Evolutionary conservation across 2,329 filamentous ascomycete genomes (phyloP), one percentile per base, ranked within the genome.

Genomic region (Sporothrix pallida): DNA sequence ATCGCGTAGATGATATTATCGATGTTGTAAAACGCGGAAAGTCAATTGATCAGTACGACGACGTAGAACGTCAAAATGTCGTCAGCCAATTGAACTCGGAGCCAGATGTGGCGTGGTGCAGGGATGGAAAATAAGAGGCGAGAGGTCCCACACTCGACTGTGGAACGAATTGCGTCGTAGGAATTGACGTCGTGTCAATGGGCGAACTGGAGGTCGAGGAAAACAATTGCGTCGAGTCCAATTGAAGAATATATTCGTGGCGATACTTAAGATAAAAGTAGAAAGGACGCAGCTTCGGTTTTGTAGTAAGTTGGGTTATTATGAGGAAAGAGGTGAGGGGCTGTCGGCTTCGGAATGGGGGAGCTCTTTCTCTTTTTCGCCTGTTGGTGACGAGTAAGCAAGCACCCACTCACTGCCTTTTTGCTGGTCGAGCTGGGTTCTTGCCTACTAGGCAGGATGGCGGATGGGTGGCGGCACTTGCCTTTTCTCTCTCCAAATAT

Each of bases 81-180:
- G 62, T 48, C 62, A 48, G 62, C 42, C 37, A 26, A 67, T 48
- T 37, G 62, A 44, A 67, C 37, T 46, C 42, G 12, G 31, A 6
- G 12, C 62, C 23, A 26, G n/a, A 17, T 23, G 42, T 67, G 20
- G 62, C 62, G 62, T 67, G 42, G 23, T 67, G 62, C 62, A 67
- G 13, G 62, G 62, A 65, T 67, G 20, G 42, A 37, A 9, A 56
- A 56, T 23, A 20, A 48, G 17, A 42, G 62, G 23, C 10, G 26
- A 48, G 6, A 48, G 62, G 62, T 67, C 62, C 62, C 31, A 37
- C 31, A 37, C 31, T 37, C 31, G 31, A 67, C 62, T 20, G 37
- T 65, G 60, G n/a, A 23, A 46, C 60, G 60, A 65, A 65, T 65
- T 65, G 60, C n/a, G 37, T 65, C 17, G 60, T 46, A 7, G 60